Percentiles rank a stretch among this genome's conserved stretches.
phyloP scores from a whole-genome alignment of 2,329 filamentous ascomycete genomes.

The Lachnellula occidentalis region DNA sequence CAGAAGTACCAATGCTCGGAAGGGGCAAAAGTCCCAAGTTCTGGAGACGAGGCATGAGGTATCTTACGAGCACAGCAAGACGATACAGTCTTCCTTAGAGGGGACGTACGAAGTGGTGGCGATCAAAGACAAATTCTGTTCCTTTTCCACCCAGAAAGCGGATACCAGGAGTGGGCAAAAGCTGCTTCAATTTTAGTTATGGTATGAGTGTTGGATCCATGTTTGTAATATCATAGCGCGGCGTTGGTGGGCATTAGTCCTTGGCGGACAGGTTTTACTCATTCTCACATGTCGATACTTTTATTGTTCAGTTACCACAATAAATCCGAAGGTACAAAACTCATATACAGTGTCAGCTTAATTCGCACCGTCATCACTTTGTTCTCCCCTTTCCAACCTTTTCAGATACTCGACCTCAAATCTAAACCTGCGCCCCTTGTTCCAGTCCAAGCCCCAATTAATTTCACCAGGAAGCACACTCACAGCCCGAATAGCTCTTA shows the following conservation, averaged over 20 bases:
- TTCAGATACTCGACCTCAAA: slow-evolving; percentile 25
- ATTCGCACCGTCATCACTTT: not conserved
- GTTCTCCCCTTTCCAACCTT: slow-evolving; percentile 18
- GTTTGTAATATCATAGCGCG: slow-evolving; percentile 28
- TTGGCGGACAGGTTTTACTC: not conserved
- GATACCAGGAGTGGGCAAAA: slow-evolving; percentile 42
- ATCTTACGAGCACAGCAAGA: slow-evolving; percentile 75
- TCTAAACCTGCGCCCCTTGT: slow-evolving; percentile 22
- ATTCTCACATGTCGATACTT: not conserved
- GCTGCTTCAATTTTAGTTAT: slow-evolving; percentile 23
- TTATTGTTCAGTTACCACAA: not conserved
- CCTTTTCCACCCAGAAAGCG: slow-evolving; percentile 69
- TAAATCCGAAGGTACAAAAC: not conserved
- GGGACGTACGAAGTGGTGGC: slow-evolving; percentile 96
- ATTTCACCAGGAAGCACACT: slow-evolving; percentile 22
- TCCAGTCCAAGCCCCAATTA: slow-evolving; percentile 27
- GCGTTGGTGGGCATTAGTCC: slow-evolving; percentile 23
- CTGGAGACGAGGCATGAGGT: slow-evolving; percentile 88
- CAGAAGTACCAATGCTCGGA: slow-evolving; percentile 74
- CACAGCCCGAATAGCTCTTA: slow-evolving; percentile 17
- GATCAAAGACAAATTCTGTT: slow-evolving; percentile 90
- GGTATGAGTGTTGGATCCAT: slow-evolving; percentile 9
- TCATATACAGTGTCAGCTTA: not conserved
- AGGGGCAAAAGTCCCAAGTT: slow-evolving; percentile 71
- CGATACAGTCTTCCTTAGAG: slow-evolving; percentile 81